Evolutionary conservation across 1,139 yeast species (phyloP).

Genomic region (Kurtzmaniella natalensis): DNA sequence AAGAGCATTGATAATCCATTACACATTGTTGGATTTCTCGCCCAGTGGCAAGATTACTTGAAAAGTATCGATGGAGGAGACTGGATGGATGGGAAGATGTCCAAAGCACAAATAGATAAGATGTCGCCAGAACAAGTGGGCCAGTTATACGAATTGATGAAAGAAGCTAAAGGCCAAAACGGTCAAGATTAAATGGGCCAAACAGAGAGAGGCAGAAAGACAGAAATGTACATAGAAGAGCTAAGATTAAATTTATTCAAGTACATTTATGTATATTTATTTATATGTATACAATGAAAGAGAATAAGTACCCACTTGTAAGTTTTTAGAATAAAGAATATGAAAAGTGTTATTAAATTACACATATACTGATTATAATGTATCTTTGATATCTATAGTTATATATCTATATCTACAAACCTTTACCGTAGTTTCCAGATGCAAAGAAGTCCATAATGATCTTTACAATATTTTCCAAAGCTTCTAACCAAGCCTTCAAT

Average conservation of each 20-base stretch:
- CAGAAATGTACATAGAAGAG: neutral
- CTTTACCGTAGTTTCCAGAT: constrained; percentile 84
- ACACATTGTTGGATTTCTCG: constrained; percentile 87
- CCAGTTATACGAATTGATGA: constrained; percentile 55
- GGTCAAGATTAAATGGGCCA: neutral
- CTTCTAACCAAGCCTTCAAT: constrained; percentile 68
- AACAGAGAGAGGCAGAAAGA: neutral
- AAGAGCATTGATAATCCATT: constrained; percentile 78
- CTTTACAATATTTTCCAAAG: constrained; percentile 70
- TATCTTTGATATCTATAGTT: no score
- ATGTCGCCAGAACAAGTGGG: constrained; percentile 90
- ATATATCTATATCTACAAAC: constrained; percentile 43
- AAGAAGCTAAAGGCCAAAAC: constrained; percentile 29
- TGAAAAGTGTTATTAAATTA: no score
- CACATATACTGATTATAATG: no score
- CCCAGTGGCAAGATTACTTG: constrained; percentile 93
- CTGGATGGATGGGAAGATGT: constrained; percentile 72
- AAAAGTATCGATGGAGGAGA: constrained; percentile 65
- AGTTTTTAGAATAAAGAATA: no score
- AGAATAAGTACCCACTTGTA: no score
- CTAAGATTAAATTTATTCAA: neutral
- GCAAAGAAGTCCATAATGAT: constrained; percentile 72
- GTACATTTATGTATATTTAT: neutral
- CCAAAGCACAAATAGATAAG: constrained; percentile 63
- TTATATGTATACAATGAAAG: no score